Base-by-base conservation (phyloP, 2,329 filamentous ascomycete genomes). In the Alternaria viburni region DNA sequence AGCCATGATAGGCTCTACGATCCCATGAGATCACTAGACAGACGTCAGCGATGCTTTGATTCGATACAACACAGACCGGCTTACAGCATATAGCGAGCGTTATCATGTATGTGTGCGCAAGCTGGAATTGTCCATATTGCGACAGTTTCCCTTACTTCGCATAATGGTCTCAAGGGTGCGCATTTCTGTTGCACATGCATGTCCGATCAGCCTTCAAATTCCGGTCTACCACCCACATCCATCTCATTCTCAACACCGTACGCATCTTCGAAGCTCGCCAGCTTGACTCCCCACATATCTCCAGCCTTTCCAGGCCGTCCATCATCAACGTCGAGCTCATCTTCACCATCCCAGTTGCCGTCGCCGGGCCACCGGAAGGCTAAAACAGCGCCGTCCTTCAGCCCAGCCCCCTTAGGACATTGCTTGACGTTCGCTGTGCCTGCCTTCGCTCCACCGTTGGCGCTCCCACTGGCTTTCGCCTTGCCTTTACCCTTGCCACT, bases 401-500 rank as follows among this genome's bases (percentile, higher is more conserved):
- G 30, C 1, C 75, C 77, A 23, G 74, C 76, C 0, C 74, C 76
- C 63, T 80, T 81, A 1, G 77, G 71, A 69, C 76, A 80, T 12
- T 75, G 65, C 47, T 67, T 74, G 17, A 69, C 65, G 26, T 54
- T 59, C 30, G 44, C 61, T 12, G 56, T 47, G 10, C 52, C 63
- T 7, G 52, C 59, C 2, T 43, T 36, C 19, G 55, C 32, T n/a
- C 57, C 59, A 28, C 28, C 49, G 3, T 23, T 52, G 19, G 19
- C 32, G 36, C 44, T 63, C 3, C 45, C 41, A 6, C 69, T 71
- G 9, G 72, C 79, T 62, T 81, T 81, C 15, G 74, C 80, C 55
- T 81, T 81, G 10, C 79, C 81, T 54, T 83, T 81, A 1, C 63
- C 81, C 57, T 83, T 81, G 8, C 61, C 66, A 19, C 54, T 66